A percentile compares a stretch with the other conserved stretches of the same genome.
phyloP scores from a whole-genome alignment of 2,329 filamentous ascomycete genomes.

The Claviceps africana region DNA sequence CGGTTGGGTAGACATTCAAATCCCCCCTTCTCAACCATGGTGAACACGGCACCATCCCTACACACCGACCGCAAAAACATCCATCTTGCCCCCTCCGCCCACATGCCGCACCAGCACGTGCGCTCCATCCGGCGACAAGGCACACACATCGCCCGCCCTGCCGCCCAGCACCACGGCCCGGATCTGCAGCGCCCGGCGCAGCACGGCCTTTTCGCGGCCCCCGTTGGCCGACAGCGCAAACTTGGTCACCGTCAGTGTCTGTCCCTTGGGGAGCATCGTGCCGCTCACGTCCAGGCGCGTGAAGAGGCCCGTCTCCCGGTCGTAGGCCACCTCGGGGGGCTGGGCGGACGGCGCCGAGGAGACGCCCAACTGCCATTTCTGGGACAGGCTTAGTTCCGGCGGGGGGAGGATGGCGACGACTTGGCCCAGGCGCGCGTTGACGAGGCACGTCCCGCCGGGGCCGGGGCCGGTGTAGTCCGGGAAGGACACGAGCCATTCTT shows the following conservation, averaged over 20 bases:
- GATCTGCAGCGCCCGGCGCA: slow-evolving; percentile 3
- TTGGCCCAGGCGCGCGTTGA: slow-evolving; percentile 6
- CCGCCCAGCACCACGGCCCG: slow-evolving; percentile 1
- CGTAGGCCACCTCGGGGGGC: not conserved
- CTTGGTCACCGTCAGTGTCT: slow-evolving; percentile 3
- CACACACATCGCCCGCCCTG: slow-evolving; percentile 1
- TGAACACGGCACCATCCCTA: too few relatives aligned
- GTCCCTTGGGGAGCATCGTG: not conserved
- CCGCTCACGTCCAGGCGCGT: slow-evolving; percentile 1
- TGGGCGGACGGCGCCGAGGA: not conserved
- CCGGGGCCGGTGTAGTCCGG: slow-evolving; percentile 3
- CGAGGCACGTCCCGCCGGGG: slow-evolving; percentile 3
- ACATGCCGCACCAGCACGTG: slow-evolving; percentile 3
- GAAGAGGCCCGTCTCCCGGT: slow-evolving; percentile 2
- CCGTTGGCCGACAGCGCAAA: slow-evolving; percentile 5
- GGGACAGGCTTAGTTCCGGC: slow-evolving; percentile 2
- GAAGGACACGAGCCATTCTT: slow-evolving; percentile 6
- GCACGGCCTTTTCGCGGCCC: slow-evolving; percentile 1
- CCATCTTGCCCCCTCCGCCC: not conserved
- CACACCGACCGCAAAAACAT: slow-evolving; percentile 1
- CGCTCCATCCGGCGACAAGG: slow-evolving; percentile 3
- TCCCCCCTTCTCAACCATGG: too few relatives aligned
- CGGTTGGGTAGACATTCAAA: too few relatives aligned
- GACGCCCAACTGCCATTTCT: slow-evolving; percentile 5
- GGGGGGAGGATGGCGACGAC: slow-evolving; percentile 1